Evolutionary conservation across 1,139 yeast genomes (phyloP), one percentile per base, ranked within the genome.

Genomic region (Blastobotrys ciferrii): DNA sequence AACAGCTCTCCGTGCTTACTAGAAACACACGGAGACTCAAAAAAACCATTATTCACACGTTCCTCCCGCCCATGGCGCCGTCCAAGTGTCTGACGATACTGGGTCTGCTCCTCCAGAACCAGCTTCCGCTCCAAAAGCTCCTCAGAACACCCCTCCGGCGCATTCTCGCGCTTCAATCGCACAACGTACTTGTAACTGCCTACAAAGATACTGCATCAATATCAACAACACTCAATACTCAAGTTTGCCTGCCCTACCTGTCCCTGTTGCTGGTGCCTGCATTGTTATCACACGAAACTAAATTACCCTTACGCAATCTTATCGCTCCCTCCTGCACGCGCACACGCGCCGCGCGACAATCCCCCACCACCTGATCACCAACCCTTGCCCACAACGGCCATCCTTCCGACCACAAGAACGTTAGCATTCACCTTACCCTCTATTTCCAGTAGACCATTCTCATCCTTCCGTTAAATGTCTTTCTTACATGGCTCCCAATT

Each of bases 1-100:
- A 48, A 32, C 23, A 54, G 45, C 38, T 32, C 18, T 11, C 60
- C 63, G 46, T 59, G 63, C 4, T 49, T 37, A 30, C 55, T 48
- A 32, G 61, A 57, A 17, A 59, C 47, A 20, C 57, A 52, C 28
- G 54, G 51, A 13, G 52, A 43, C 13, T 43, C 45, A 42, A 55
- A 59, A 36, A 43, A 36, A 15, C 52, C 58, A 35, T 54, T 57
- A 25, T 43, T 37, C 25, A 23, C 39, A 20, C 55, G 41, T 14
- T 46, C 48, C 15, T 28, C 28, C 30, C 39, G 17, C 23, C 39
- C 11, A 45, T 38, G 32, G 42, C 35, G 49, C 28, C 54, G 42
- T 25, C 54, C 54, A 18, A 51, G 23, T 3, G 19, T 23, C 19
- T 33, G 38, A 14, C 20, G 20, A 17, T n/a, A 33, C 6, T 12